Evolutionary conservation across 2,329 filamentous ascomycete genomes (phyloP), one percentile per base, ranked within the genome.

Genomic region (Phaeosphaeria sp.): DNA sequence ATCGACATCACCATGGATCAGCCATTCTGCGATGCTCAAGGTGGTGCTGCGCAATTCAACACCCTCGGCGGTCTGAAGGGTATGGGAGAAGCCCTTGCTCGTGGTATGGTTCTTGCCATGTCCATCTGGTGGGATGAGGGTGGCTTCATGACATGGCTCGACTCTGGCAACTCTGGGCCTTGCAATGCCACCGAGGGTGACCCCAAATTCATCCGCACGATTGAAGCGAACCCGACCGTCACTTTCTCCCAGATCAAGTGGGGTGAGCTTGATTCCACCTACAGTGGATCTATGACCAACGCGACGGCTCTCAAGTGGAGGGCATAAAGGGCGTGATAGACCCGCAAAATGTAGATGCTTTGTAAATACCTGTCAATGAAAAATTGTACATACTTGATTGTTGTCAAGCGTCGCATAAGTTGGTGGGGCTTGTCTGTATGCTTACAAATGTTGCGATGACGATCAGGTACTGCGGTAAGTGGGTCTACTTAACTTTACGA

Each of bases 261-360:
- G 80, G 86, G 86, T n/a, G 84, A 88, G 63, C 83, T 88, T 65
- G 84, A 81, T 4, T 84, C 83, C 18, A 88, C 83, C 0, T 84
- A 78, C 56, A 58, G 58, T 18, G 52, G 30, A 30, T 17, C 48
- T 23, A 53, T 54, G 15, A 63, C 65, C 54, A 66, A 68, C 25
- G 51, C 56, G n/a, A 55, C 49, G 0, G 41, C n/a, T 23, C 55
- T n/a, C 6, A 20, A 49, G 27, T 68, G 59, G 62, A 62, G n/a
- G 7, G 67, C 65, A 30, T 68, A 66, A 39, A 39, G 49, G 56
- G 25, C 18, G 42, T 15, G 30, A 54, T 17, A 9, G 42, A 39
- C 42, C 42, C 21, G 42, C 20, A 11, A 22, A 22, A 11, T 20
- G 42, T 44, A 44, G 42, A 44, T 20, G 11, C 6, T 18, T 22